Percentiles rank a stretch among this genome's conserved stretches.
phyloP scores from a whole-genome alignment of 2,329 filamentous ascomycete species.

The Scytalidium lignicola region DNA sequence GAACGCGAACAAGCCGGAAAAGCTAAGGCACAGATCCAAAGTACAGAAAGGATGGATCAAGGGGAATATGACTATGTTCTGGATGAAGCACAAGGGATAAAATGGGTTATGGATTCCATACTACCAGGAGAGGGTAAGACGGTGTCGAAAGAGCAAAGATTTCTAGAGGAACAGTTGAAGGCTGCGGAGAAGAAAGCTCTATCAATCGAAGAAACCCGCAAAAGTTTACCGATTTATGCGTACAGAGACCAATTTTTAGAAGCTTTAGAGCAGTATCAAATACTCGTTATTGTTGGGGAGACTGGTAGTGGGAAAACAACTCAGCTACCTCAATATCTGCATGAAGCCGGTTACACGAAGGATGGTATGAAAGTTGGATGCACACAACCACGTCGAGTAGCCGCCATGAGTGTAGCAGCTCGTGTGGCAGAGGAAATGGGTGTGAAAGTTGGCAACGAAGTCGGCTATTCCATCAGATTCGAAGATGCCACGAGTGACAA shows the following conservation, averaged over 20 bases:
- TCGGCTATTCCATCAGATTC: conserved; percentile 92
- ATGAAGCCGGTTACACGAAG: conserved; percentile 87
- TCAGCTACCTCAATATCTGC: conserved; percentile 87
- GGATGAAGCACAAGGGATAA: conserved; percentile 82
- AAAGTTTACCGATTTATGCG: conserved; percentile 82
- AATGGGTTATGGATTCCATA: conserved; percentile 72
- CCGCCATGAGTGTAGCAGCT: conserved; percentile 94
- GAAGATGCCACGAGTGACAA: conserved; percentile 90
- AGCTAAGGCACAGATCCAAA: conserved; percentile 78
- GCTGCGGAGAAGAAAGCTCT: conserved; percentile 84
- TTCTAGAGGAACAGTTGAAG: conserved; percentile 75
- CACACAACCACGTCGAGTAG: conserved; percentile 90
- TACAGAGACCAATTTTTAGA: conserved; percentile 81
- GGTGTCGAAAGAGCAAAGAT: conserved; percentile 72
- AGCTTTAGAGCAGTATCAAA: conserved; percentile 81
- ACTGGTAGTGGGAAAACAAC: conserved; percentile 96
- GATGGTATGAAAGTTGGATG: conserved; percentile 81
- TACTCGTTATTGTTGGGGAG: conserved; percentile 88
- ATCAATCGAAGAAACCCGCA: conserved; percentile 86
- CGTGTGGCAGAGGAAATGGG: conserved; percentile 94
- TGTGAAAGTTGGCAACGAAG: conserved; percentile 82
- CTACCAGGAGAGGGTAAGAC: conserved; percentile 66
- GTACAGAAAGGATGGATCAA: conserved; percentile 68
- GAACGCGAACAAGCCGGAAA: conserved; percentile 84
- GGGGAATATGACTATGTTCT: conserved; percentile 90